These are phyloP conservation scores for Stygiomarasmius scandens DNA, from an alignment of 1,284 basidiomycete species.

Conservation along the genomic window DNA sequence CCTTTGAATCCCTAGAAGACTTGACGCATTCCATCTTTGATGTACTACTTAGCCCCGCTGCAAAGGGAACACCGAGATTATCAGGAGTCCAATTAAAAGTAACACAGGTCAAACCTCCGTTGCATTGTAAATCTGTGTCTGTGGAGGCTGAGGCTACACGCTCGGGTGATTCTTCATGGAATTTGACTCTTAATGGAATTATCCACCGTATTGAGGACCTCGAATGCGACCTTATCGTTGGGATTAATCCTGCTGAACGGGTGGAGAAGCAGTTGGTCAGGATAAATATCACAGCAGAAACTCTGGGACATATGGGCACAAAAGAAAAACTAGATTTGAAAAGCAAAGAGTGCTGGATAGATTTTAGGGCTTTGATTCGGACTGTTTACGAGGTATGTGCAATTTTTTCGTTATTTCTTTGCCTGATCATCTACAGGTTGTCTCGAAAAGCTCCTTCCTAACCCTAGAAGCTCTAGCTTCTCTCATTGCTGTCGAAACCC, in stretches of 20 bases:
- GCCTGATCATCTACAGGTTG: constrained; percentile 31
- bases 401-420: not conserved
- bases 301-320: constrained; percentile 22
- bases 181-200: constrained; percentile 18
- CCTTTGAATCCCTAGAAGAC: constrained; percentile 45
- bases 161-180: constrained; percentile 28
- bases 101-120: constrained; percentile 52
- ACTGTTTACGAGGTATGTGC: constrained; percentile 34
- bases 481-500: constrained; percentile 51
- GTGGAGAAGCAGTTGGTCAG: constrained; percentile 70
- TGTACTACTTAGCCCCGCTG: constrained; percentile 40
- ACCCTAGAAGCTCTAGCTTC: constrained; percentile 80
- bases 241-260: constrained; percentile 75
- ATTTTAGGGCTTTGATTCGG: constrained; percentile 33
- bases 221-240: constrained; percentile 64
- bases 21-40: constrained; percentile 46
- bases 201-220: constrained; percentile 53
- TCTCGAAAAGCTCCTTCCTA: constrained; percentile 54
- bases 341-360: constrained; percentile 23
- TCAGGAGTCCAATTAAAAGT: constrained; percentile 37
- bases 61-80: constrained; percentile 39
- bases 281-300: constrained; percentile 54
- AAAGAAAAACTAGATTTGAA: not conserved
- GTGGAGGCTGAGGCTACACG: constrained; percentile 40
- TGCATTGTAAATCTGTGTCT: constrained; percentile 53